These are phyloP conservation scores for Eucalyptus albens DNA, from an alignment of 345 rosid species.

Conservation along the genomic window DNA sequence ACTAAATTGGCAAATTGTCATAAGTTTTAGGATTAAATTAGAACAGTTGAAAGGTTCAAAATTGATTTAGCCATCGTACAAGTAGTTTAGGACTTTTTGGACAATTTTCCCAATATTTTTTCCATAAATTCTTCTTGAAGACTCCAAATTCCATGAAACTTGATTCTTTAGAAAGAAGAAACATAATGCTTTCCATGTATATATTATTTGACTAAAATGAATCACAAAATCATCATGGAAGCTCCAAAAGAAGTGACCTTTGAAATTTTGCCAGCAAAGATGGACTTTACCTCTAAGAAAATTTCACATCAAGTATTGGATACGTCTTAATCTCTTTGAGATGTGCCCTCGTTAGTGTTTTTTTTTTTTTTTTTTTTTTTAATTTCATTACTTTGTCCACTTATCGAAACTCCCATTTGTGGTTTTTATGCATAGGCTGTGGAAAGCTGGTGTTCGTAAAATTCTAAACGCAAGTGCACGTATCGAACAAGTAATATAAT, in stretches of 20 bases:
- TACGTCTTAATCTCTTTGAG: accelerated
- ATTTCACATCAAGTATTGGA: no score
- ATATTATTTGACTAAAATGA: not conserved
- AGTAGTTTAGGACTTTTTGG: accelerated
- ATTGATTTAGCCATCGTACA: accelerated
- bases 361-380: no score
- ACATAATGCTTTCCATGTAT: not conserved
- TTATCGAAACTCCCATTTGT: no score
- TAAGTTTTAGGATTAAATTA: accelerated
- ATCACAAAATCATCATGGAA: not conserved
- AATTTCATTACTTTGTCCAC: accelerated
- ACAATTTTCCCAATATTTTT: accelerated
- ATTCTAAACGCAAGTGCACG: no score
- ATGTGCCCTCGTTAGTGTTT: no score
- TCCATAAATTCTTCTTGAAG: not conserved
- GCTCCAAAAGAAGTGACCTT: not conserved
- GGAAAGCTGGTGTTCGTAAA: no score
- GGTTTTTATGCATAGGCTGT: no score
- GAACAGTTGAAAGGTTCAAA: accelerated
- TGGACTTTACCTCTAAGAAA: no score
- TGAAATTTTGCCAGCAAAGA: no score
- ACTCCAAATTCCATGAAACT: not conserved
- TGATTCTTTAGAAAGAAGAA: not conserved
- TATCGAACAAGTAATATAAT: no score
- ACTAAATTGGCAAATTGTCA: accelerated